Base-by-base conservation (phyloP, 2,329 filamentous ascomycete genomes). In the Scytalidium sp. region DNA sequence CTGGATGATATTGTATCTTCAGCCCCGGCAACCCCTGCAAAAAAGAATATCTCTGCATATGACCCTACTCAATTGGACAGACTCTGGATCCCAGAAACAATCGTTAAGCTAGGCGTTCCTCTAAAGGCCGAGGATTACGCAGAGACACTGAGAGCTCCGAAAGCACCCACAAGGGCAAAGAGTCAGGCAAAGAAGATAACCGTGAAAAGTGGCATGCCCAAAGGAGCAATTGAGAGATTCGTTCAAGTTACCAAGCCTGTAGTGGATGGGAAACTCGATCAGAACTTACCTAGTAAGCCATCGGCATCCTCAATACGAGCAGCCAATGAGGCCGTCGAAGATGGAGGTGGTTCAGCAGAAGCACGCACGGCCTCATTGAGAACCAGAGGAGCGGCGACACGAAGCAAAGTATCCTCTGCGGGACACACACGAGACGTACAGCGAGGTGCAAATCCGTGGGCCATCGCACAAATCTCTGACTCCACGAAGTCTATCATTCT, bases 121-220 rank as follows among this genome's bases (percentile, higher is more conserved):
- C 68, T 83, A 2, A 79, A 79, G 22, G 78, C 88, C 0, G 75
- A 84, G 55, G 79, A 80, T 40, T 92, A 86, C 78, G 80, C 88
- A 58, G 73, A 71, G 19, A 54, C 58, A 19, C 43, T 58, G 9
- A 53, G 57, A 39, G 53, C 61, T 41, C 61, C 63, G 3, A 60
- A 54, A 36, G 63, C 60, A 41, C 47, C 51, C 7, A 27, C 56
- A 1, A 57, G 51, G 45, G 50, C 51, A 19, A 64, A 58, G 46
- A 46, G 56, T 19, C 52, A 51, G 2, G 49, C 55, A 1, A 64
- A 61, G 45, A 65, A 53, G 49, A 54, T 52, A 13, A 49, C 54
- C 23, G 47, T 20, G 2, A 56, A 42, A 27, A 58, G 52, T 36
- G 55, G 56, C 9, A 66, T 66, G 59, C 57, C 63, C 27, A 55